Conservation (phyloP, 2,329 filamentous ascomycete genomes). For the Arachnomyces sp. region DNA sequence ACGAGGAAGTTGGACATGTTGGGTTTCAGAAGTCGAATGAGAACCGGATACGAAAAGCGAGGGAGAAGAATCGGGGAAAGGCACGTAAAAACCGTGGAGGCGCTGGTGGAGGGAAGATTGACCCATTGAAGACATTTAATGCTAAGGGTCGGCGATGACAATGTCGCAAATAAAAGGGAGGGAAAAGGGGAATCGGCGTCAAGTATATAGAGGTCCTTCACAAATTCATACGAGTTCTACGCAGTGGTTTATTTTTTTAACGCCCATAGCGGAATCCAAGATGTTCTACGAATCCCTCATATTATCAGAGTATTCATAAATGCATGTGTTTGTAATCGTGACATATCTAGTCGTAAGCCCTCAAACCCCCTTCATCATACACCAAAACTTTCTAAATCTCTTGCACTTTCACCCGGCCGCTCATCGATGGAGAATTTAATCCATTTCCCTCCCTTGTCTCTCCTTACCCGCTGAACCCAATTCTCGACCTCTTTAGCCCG, state of each 20-base stretch:
- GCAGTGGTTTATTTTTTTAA: too few relatives aligned
- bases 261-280: too few relatives aligned
- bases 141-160: constrained; percentile 34
- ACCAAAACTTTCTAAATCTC: constrained; percentile 7
- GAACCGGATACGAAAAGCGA: constrained; percentile 46
- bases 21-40: constrained; percentile 48
- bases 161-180: too few relatives aligned
- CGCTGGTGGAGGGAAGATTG: constrained; percentile 61
- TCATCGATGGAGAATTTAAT: constrained; percentile 25
- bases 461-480: constrained; percentile 24
- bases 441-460: constrained; percentile 31
- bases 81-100: constrained; percentile 43
- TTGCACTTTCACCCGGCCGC: constrained; percentile 18
- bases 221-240: too few relatives aligned
- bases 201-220: too few relatives aligned
- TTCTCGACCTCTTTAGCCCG: constrained; percentile 24
- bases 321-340: too few relatives aligned
- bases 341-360: too few relatives aligned
- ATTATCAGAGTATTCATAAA: too few relatives aligned
- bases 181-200: too few relatives aligned
- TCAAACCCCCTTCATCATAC: constrained; percentile 12
- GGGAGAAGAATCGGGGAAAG: constrained; percentile 36
- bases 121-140: constrained; percentile 88
- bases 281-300: too few relatives aligned
- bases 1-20: constrained; percentile 68